A percentile compares a stretch with the other conserved stretches of the same genome.
These are phyloP conservation scores for Przewalskia tangutica DNA, from an alignment of 257 asterid species.

Conservation along the genomic window DNA sequence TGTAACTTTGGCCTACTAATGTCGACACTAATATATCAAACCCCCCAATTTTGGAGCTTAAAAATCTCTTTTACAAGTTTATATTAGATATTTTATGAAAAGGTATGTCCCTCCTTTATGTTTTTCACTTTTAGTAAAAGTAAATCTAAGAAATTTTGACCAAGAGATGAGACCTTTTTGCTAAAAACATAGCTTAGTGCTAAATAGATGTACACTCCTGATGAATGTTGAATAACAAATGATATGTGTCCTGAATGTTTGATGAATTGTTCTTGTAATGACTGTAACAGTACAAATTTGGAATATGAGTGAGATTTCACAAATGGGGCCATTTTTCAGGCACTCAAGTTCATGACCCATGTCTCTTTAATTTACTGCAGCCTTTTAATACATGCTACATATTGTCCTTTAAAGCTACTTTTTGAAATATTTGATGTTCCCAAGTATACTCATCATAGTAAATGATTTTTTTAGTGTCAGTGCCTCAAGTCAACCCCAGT, in stretches of 20 bases:
- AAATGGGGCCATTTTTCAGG: neutral
- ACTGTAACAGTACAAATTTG: neutral
- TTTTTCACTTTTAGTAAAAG: neutral
- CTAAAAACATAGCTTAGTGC: neutral
- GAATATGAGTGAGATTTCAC: neutral
- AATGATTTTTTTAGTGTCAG: too few relatives aligned
- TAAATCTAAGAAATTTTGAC: neutral
- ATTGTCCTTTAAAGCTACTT: neutral
- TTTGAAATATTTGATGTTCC: neutral
- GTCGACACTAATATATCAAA: too few relatives aligned
- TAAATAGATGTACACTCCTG: neutral
- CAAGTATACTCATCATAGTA: neutral
- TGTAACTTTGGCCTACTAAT: too few relatives aligned
- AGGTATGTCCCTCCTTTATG: neutral
- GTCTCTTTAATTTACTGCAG: neutral
- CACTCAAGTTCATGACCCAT: neutral
- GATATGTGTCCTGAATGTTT: slow-evolving; percentile 1
- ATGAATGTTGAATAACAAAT: neutral
- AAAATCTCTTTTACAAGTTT: neutral
- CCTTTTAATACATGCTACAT: neutral
- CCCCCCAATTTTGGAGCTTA: neutral
- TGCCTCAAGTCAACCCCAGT: too few relatives aligned
- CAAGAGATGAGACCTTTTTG: neutral
- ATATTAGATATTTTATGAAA: neutral
- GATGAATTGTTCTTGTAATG: slow-evolving; percentile 7